Base-by-base conservation (phyloP, 2,329 filamentous ascomycete species). In the Fusarium piperis region DNA sequence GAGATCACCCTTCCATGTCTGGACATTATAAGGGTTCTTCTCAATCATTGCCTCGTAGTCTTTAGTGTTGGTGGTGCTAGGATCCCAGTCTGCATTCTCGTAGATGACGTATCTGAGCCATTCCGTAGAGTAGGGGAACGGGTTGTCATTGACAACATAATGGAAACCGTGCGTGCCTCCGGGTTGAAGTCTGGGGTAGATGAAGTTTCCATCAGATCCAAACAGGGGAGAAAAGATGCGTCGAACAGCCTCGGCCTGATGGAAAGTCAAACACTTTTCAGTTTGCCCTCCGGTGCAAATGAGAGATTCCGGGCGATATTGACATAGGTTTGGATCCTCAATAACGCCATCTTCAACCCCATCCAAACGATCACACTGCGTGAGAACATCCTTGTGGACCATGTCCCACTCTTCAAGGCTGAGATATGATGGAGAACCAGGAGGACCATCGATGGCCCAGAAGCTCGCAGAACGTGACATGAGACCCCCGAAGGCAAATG, bases 281-380 rank as follows among this genome's bases (percentile, higher is more conserved):
- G 67, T 73, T 6, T 71, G 30, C 1, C 46, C 55, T 6, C 57
- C 36, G 0, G 6, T 30, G 15, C 85, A 86, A 7, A 82, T 77
- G 2, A 86, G 78, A 3, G 78, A 73, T 23, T 81, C 78, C 10
- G 81, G 83, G 46, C 83, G 80, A 55, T 88, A 82, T 59, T 81
- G 73, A 75, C 87, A 89, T 4, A 79, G 76, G 20, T 79, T 77
- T 0, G 87, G 85, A 28, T 83, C 79, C 59, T 83, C 85, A 52
- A 89, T 79, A 62, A 89, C 85, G 7, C 81, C 82, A 64, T 89
- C 87, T 1, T 77, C 70, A 2, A 87, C 78, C 2, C 87, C 86
- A 65, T 89, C 87, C 28, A 83, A 76, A 2, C 64, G 76, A 71
- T 89, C 87, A 62, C 87, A 89, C 72, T 89, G 86, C 23, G 75